phyloP scores from a whole-genome alignment of 176 grass and related monocot genomes.

The Hsuehochloa calcarea region DNA sequence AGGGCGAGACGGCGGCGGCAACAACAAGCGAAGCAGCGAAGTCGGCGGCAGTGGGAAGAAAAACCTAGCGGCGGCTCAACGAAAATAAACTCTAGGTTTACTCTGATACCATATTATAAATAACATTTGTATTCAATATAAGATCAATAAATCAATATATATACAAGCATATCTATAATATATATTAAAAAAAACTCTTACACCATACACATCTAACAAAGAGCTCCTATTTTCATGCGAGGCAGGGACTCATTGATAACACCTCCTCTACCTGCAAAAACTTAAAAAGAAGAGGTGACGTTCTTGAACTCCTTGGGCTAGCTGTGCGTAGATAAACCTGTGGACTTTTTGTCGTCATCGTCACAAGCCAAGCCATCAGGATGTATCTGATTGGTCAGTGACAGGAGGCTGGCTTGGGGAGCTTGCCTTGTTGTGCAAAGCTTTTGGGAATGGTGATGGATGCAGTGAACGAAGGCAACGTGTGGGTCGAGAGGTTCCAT shows the following conservation, averaged over 20 bases:
- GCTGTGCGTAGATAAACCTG: slow-evolving; percentile 4
- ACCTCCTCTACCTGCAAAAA: background rate
- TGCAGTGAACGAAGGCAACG: slow-evolving; percentile 30
- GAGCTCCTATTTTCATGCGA: background rate
- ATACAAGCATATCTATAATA: no score
- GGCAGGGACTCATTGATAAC: background rate
- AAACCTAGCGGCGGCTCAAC: no score
- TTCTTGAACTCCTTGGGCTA: background rate
- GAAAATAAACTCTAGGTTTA: no score
- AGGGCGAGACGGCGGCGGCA: no score
- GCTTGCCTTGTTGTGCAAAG: slow-evolving; percentile 10
- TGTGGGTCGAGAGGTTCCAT: slow-evolving; percentile 32
- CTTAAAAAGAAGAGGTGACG: slow-evolving; percentile 11
- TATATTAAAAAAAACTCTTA: no score
- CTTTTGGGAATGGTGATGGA: slow-evolving; percentile 13
- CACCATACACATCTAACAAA: no score
- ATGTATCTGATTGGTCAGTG: slow-evolving; percentile 3
- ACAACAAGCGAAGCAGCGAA: no score
- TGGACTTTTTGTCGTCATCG: slow-evolving; percentile 6
- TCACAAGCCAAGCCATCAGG: background rate
- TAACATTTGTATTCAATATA: no score
- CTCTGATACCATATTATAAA: no score
- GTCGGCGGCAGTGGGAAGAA: no score
- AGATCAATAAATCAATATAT: no score
- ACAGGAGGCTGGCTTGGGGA: background rate